Percentiles rank a stretch among this genome's conserved stretches.
phyloP scores from a whole-genome alignment of 116 monocot species.

The Zostera marina region DNA sequence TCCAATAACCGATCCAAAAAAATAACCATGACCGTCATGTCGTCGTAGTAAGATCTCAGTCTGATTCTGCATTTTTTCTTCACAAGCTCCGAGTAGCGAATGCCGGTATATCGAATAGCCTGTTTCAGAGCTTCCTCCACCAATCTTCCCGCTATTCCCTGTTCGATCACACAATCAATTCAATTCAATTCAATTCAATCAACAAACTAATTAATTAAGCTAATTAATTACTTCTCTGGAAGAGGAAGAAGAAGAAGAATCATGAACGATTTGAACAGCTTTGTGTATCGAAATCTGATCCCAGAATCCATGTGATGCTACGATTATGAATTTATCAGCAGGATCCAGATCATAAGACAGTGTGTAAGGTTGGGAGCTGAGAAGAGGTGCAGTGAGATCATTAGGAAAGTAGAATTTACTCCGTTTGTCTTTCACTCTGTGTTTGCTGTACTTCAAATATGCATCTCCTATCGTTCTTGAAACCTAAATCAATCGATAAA shows the following conservation, averaged over 20 bases:
- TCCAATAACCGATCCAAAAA: background rate
- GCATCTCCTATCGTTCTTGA: background rate
- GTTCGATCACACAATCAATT: too few species aligned
- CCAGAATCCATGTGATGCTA: slow-evolving; percentile 1
- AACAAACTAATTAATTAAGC: too few species aligned
- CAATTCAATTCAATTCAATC: too few species aligned
- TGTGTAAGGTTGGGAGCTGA: background rate
- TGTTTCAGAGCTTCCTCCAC: background rate
- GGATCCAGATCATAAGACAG: background rate
- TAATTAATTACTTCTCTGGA: background rate
- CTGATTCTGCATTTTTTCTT: background rate
- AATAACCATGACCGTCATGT: background rate
- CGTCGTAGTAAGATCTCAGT: background rate
- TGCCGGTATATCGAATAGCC: background rate
- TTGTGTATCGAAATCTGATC: background rate
- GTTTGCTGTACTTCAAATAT: background rate
- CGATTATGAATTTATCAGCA: background rate
- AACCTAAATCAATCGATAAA: too few species aligned
- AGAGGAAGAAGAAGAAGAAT: too few species aligned
- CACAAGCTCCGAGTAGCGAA: background rate
- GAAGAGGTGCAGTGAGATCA: background rate
- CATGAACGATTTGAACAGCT: background rate
- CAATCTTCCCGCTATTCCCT: background rate
- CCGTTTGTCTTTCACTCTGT: background rate
- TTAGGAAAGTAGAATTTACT: background rate